Evolutionary conservation across 2,329 filamentous ascomycete species (phyloP), one percentile per base, ranked within the genome.

Genomic region (Pochonia chlamydosporia): DNA sequence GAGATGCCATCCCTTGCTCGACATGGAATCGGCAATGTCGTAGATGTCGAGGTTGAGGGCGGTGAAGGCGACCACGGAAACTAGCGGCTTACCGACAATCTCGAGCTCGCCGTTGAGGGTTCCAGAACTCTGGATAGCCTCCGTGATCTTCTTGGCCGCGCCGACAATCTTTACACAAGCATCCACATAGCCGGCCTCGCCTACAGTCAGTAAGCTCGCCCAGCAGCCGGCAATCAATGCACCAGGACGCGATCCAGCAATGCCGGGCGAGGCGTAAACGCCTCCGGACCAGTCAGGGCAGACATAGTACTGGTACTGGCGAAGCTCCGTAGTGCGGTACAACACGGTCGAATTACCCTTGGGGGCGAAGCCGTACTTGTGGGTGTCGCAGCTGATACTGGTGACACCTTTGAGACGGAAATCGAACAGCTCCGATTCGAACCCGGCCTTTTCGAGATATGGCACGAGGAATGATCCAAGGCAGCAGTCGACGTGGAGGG

Each of bases 281-380:
- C 93, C 93, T 50, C 93, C 93, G 9, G 87, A 84, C 93, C 93
- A 99, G 69, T 95, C 88, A 6, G 93, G 86, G 26, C 85, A 89
- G 63, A 99, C 85, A 68, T 96, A 99, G 76, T 99, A 99, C 69
- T 99, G 93, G 68, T 96, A 92, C 48, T 82, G 82, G 56, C 93
- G 83, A 55, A 95, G 79, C 40, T 79, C 72, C 28, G 84, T 78
- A 40, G 82, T 87, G 58, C 93, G 89, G 76, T 99, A 99, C 36
- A 99, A 77, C 13, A 96, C 78, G 1, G 90, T 93, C 44, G 87
- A 93, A 76, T 95, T 99, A 56, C 93, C 93, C 73, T 99, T 99
- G 45, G 93, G 93, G 1, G 93, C 93, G 63, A 99, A 99, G 31
- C 93, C 93, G 65, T 99, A 99, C 68, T 99, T 99, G 78, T 99